Conservation (phyloP, 306 rosid genomes). For the Vachellia pachyceras region DNA sequence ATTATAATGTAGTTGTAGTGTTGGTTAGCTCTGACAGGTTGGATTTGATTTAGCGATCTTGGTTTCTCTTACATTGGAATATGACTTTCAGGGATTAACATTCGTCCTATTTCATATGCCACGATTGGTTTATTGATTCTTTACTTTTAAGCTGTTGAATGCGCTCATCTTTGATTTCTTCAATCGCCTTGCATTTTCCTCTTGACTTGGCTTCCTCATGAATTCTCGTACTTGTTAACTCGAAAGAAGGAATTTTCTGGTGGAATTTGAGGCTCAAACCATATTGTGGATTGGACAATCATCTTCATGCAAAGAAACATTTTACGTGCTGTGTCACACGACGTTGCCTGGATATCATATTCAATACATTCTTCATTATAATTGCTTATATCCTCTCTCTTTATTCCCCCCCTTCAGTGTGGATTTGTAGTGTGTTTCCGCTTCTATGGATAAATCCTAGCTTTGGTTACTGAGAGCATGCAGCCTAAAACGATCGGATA, state of each 20-base stretch:
- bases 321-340: too few relatives aligned
- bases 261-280: too few relatives aligned
- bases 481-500: too few relatives aligned
- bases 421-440: conserved; percentile 1
- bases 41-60: background rate
- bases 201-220: too few relatives aligned
- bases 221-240: too few relatives aligned
- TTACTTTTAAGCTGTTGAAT: background rate
- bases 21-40: background rate
- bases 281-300: background rate
- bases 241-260: too few relatives aligned
- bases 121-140: background rate
- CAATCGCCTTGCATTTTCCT: background rate
- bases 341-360: background rate
- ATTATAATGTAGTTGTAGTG: background rate
- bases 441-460: background rate
- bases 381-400: background rate
- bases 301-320: too few relatives aligned
- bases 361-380: background rate
- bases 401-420: background rate
- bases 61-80: background rate
- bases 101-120: background rate
- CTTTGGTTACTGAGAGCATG: too few relatives aligned
- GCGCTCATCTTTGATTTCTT: background rate
- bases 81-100: background rate